Base-by-base conservation (phyloP, 1,284 basidiomycete species). In the Quambalaria eucalypti region DNA sequence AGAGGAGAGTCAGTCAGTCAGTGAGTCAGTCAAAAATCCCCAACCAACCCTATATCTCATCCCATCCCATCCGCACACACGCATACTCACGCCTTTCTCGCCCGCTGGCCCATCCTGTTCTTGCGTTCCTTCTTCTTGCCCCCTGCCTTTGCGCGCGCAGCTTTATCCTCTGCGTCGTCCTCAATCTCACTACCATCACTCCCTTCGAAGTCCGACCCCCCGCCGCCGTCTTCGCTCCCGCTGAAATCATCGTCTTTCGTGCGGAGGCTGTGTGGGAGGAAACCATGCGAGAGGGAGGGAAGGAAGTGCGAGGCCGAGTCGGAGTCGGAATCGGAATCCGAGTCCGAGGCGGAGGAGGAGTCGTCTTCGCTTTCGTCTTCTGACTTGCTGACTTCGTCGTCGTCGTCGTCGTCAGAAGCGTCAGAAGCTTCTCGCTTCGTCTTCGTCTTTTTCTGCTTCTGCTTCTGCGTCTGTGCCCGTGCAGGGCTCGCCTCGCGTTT, bases 101-200 rank as follows among this genome's bases (percentile, higher is more conserved):
- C 92, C 51, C 90, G 79, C 76, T 97, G 92, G 16, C 92, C 92
- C 51, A 90, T 81, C 50, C 92, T 79, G 67, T 97, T 97, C 80
- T 90, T 95, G 77, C 84, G 84, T 31, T 65, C 59, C 4, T 71
- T 44, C 42, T 36, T 65, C 61, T 40, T 58, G 55, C 14, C 59
- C 59, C 12, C 29, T 21, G 36, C 50, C 36, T 39, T 56, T 33
- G 23, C 50, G 46, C 60, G 62, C 48, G 59, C 63, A 36, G 25
- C 33, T 29, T 55, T 59, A 49, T 61, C 50, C 52, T 58, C 57
- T 52, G 56, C 31, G 19, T 79, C 76, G 44, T 86, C 84, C 16
- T 70, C 73, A 40, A 65, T 75, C 12, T 76, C 66, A n/a, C n/a
- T n/a, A 8, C 78, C 82, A 38, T 81, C 79, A 30, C 81, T 80